Evolutionary conservation across 768 basidiomycete species (phyloP).

Genomic region (Trametes elegans): DNA sequence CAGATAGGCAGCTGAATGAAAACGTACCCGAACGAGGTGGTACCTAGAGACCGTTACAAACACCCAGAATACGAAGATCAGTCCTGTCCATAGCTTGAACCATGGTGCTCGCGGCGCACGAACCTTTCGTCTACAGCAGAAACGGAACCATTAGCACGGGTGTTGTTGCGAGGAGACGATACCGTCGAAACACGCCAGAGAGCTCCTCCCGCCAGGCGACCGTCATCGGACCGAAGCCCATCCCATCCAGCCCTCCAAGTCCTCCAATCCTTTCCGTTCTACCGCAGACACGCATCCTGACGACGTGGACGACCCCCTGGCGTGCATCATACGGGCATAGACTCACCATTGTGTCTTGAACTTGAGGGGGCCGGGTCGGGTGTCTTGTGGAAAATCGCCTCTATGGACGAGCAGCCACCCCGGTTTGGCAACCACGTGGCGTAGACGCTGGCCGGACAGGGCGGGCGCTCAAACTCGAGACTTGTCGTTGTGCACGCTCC

Average conservation of each 20-base stretch:
- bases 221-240: conserved; percentile 34
- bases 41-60: conserved; percentile 53
- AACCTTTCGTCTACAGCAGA: conserved; percentile 80
- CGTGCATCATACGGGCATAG: conserved; percentile 16
- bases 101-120: conserved; percentile 32
- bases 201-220: conserved; percentile 7
- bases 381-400: conserved; percentile 17
- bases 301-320: conserved; percentile 8
- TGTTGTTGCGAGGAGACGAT: conserved; percentile 13
- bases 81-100: conserved; percentile 3
- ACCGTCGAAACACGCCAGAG: conserved; percentile 8
- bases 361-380: conserved; percentile 29
- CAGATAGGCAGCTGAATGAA: not conserved
- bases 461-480: not conserved
- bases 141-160: conserved; percentile 17
- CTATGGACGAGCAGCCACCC: conserved; percentile 16
- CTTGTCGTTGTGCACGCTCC: no score
- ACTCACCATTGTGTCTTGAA: conserved; percentile 48
- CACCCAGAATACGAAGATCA: conserved; percentile 20
- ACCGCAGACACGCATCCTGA: conserved; percentile 6
- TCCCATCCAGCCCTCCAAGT: conserved; percentile 35
- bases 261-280: conserved; percentile 24
- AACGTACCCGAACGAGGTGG: conserved; percentile 92
- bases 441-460: not conserved
- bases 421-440: conserved; percentile 18